Percentiles rank a stretch among this genome's conserved stretches.
phyloP scores from a whole-genome alignment of 2,329 filamentous ascomycete species.

The Cladorrhinum sp. region DNA sequence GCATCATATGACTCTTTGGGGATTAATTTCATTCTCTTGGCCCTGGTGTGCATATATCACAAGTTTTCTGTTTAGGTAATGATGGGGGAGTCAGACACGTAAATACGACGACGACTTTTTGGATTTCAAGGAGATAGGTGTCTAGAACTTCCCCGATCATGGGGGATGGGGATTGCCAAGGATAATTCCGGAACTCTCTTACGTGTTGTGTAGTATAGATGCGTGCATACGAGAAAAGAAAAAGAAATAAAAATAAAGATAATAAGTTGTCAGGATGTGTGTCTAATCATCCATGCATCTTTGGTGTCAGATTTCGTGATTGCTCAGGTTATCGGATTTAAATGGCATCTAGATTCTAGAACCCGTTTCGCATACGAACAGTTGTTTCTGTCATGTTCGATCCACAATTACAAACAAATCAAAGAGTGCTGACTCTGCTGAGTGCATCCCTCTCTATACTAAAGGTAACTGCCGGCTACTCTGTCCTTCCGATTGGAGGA shows the following conservation, averaged over 20 bases:
- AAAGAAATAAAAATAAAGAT: too few relatives aligned
- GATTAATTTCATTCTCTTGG: not conserved
- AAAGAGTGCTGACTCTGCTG: too few relatives aligned
- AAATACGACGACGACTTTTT: not conserved
- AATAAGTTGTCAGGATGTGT: too few relatives aligned
- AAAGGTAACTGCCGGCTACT: not conserved
- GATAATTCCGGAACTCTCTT: too few relatives aligned
- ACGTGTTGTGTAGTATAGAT: too few relatives aligned
- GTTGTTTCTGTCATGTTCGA: not conserved
- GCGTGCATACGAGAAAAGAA: too few relatives aligned
- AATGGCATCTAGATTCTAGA: not conserved
- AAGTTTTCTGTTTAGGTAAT: slow-evolving; percentile 1
- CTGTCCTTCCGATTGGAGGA: not conserved
- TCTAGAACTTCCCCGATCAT: not conserved
- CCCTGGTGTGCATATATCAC: not conserved
- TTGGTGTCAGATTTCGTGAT: not conserved
- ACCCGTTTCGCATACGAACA: not conserved
- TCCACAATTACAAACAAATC: slow-evolving; percentile 1
- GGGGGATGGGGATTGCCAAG: too few relatives aligned
- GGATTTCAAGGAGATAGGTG: not conserved
- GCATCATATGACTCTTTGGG: slow-evolving; percentile 9
- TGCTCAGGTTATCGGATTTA: not conserved
- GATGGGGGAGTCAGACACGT: slow-evolving; percentile 10
- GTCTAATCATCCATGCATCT: too few relatives aligned
- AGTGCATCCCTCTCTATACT: too few relatives aligned